phyloP scores from a whole-genome alignment of 768 basidiomycete species.

The Lactifluus hygrophoroides region DNA sequence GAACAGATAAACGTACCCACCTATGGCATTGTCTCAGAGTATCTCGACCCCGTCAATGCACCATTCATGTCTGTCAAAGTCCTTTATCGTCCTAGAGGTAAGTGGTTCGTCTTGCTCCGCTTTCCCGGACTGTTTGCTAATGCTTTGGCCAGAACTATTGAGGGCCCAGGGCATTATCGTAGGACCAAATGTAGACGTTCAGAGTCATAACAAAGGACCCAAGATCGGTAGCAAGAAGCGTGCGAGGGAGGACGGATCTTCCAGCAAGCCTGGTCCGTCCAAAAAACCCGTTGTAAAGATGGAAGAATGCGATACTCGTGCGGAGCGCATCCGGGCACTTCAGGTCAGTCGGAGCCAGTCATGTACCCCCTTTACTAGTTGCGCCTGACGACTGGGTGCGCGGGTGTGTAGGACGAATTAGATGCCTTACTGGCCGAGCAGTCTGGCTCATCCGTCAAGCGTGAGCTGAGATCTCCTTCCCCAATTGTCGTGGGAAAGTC shows the following conservation, averaged over 20 bases:
- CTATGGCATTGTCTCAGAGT: neutral
- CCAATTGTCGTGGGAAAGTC: neutral
- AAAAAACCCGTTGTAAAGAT: neutral
- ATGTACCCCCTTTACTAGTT: too few species aligned
- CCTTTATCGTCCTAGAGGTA: conserved; percentile 15
- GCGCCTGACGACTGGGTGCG: neutral
- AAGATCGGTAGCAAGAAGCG: conserved; percentile 1
- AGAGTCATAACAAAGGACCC: neutral
- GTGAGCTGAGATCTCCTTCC: conserved; percentile 1
- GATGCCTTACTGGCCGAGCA: neutral
- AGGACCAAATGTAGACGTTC: neutral
- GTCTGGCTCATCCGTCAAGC: conserved; percentile 1
- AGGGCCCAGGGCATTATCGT: conserved; percentile 8
- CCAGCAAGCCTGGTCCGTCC: neutral
- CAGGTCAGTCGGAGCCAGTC: neutral
- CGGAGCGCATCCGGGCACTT: conserved; percentile 6
- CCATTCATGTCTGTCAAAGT: conserved; percentile 3
- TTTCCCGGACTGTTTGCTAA: neutral
- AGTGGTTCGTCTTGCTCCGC: neutral
- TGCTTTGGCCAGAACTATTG: neutral
- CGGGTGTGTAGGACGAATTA: conserved; percentile 6
- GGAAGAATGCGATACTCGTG: neutral
- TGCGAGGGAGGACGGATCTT: neutral
- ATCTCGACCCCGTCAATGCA: neutral
- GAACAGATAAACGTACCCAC: neutral